Conservation (phyloP, 1,284 basidiomycete genomes). For the Sanguinoderma infundibulare region DNA sequence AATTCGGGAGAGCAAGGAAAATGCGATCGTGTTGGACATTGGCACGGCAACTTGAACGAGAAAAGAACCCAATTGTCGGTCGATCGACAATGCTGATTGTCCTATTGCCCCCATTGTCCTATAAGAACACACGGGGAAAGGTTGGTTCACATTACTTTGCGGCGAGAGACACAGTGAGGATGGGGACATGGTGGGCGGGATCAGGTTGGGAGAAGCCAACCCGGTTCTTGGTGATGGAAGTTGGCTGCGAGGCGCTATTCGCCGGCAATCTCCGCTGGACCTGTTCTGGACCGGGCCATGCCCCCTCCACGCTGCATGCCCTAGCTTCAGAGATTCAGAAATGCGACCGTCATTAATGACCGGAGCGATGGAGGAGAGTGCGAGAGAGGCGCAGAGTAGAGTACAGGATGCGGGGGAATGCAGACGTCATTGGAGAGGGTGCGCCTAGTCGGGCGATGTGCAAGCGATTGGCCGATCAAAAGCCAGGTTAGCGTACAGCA, state of each 20-base stretch:
- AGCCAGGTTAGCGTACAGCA: neutral
- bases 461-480: constrained; percentile 2
- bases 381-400: neutral
- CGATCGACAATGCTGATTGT: too few species aligned
- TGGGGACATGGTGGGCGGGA: neutral
- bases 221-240: neutral
- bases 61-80: neutral
- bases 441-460: neutral
- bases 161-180: neutral
- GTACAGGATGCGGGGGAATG: too few species aligned
- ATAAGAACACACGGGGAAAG: too few species aligned
- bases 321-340: too few species aligned
- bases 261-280: neutral
- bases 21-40: neutral
- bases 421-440: neutral
- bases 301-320: too few species aligned
- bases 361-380: neutral
- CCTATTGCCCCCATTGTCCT: too few species aligned
- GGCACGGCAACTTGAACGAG: neutral
- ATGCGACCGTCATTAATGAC: neutral
- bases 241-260: neutral
- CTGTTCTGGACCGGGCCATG: neutral
- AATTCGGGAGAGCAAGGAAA: neutral
- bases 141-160: neutral
- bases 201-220: neutral